Evolutionary conservation across 208 protist species (phyloP).

Genomic region (Trypanosoma brucei): DNA sequence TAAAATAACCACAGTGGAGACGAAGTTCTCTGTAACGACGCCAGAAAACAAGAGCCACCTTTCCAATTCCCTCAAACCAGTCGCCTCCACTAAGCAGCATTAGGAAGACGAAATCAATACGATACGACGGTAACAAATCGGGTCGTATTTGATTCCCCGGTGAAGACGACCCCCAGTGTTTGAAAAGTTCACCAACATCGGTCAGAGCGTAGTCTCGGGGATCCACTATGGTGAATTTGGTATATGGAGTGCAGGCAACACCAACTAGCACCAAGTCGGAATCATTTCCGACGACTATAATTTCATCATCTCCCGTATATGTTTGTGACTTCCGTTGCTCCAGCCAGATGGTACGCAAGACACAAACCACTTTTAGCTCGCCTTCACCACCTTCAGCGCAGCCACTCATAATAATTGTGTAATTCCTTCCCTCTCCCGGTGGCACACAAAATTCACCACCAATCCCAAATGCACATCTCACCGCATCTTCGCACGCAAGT

Average conservation of each 20-base stretch:
- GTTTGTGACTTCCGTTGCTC: conserved; percentile 18
- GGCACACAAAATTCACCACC: neutral
- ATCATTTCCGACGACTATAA: conserved; percentile 75
- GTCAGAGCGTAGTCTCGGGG: conserved; percentile 47
- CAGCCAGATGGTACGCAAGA: conserved; percentile 42
- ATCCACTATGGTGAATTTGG: conserved; percentile 49
- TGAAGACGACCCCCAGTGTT: conserved; percentile 51
- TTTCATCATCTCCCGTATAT: conserved; percentile 52
- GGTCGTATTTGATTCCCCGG: conserved; percentile 39
- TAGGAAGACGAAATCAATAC: conserved; percentile 82
- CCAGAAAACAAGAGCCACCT: conserved; percentile 45
- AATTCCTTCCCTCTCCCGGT: neutral
- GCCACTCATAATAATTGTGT: conserved; percentile 27
- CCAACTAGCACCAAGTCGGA: conserved; percentile 75
- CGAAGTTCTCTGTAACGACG: conserved; percentile 67
- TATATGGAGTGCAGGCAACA: conserved; percentile 61
- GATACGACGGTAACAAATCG: conserved; percentile 63
- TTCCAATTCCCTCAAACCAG: conserved; percentile 70
- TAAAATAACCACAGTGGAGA: conserved; percentile 57
- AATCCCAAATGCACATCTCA: conserved; percentile 25
- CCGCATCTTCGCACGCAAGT: conserved; percentile 50
- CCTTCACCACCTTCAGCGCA: conserved; percentile 68
- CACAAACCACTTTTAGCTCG: conserved; percentile 74
- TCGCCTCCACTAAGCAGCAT: conserved; percentile 74
- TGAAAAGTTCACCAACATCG: conserved; percentile 47